Conservation (phyloP, 2,329 filamentous ascomycete genomes). For the Aureobasidium sp. region DNA sequence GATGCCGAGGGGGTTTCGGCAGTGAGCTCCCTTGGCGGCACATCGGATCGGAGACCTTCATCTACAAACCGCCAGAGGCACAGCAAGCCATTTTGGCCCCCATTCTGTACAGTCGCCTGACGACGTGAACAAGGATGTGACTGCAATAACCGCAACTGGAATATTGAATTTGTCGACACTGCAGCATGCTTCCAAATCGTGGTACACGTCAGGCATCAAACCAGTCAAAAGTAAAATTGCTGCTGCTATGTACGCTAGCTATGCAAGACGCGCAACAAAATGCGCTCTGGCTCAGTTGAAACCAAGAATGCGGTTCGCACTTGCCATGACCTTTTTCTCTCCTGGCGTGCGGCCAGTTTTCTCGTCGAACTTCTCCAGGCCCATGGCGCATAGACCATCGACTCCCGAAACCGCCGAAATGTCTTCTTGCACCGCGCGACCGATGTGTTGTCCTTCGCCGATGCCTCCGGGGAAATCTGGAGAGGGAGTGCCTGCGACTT, state of each 20-base stretch:
- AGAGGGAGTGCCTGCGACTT: conserved; percentile 26
- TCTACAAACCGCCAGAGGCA: neutral
- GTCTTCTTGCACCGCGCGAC: conserved; percentile 28
- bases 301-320: conserved; percentile 12
- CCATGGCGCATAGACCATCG: conserved; percentile 15
- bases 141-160: neutral
- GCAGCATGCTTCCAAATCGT: neutral
- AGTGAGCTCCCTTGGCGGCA: neutral
- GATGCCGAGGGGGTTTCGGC: neutral
- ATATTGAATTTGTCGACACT: too few relatives aligned
- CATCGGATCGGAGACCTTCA: neutral
- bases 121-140: neutral
- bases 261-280: neutral
- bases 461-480: conserved; percentile 47
- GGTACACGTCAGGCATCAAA: neutral
- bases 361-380: conserved; percentile 11
- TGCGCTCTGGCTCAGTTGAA: neutral
- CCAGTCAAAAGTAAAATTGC: neutral
- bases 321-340: conserved; percentile 13
- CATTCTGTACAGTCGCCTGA: neutral
- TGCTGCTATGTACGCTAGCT: neutral
- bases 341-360: neutral
- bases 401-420: conserved; percentile 33
- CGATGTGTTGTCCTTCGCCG: conserved; percentile 48
- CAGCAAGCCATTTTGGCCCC: conserved; percentile 1